Base-by-base conservation (phyloP, 163 green algal genomes). In the Scenedesmus sp. region DNA sequence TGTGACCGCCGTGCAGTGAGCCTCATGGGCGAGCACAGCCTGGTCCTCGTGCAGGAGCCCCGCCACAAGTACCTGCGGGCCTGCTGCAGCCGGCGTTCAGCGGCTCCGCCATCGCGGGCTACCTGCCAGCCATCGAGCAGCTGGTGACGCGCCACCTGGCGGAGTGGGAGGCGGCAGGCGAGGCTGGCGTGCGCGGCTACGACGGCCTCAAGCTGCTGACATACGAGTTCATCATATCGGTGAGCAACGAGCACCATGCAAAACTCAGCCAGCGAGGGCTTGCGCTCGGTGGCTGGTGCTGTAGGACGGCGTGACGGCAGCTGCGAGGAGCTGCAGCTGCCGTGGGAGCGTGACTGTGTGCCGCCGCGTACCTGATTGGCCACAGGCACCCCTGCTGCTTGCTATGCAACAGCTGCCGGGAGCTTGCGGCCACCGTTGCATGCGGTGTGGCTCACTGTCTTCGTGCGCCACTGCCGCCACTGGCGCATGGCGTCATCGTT, bases 51-150 rank as follows among this genome's bases (percentile, higher is more conserved):
- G 18, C 80, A 70, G 33, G 88, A 92, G 30, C 88, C 88, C 7
- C 42, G 33, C 16, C 88, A 92, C 81, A 84, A 72, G 43, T 88
- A 88, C 80, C 46, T 92, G 59, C 72, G 88, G n/a, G 18, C 4
- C 81, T 92, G 53, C 56, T 92, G 51, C 37, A 85, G 61, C 88
- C 88, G 7, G 87, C 87, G 33, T 91, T 91, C 79, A 88, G 51
- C 79, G 49, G 33, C 22, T 51, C 70, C 4, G 80, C 80, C 15
- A 61, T 92, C 6, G 16, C 49, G 20, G 33, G 46, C 56, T 83
- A 85, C 44, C 43, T 92, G 37, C 88, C 88, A 68, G 44, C 12
- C 30, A 92, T 92, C 16, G 5, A 42, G 15, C 24, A 65, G 3
- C 44, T 92, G 30, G 46, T 92, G 42, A 12, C 1, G 24, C 49